Evolutionary conservation across 768 basidiomycete species (phyloP).

Genomic region (Rhodotorula diobovata): DNA sequence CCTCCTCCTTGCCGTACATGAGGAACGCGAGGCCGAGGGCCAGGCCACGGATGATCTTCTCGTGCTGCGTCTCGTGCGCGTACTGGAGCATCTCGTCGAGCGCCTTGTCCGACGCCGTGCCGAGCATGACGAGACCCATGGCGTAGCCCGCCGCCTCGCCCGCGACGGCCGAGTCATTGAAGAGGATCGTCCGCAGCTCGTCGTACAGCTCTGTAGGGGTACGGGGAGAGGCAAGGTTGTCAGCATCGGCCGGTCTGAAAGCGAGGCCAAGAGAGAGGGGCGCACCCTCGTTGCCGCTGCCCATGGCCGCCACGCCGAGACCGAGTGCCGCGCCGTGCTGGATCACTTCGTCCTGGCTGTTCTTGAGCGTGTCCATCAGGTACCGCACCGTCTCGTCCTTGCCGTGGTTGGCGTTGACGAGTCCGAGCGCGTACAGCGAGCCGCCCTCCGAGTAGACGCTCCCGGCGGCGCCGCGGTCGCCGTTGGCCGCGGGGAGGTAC

Average conservation of each 20-base stretch:
- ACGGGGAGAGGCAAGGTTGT: no score
- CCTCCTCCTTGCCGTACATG: conserved; percentile 85
- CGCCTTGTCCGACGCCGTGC: conserved; percentile 72
- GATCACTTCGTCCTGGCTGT: conserved; percentile 72
- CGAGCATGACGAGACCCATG: conserved; percentile 97
- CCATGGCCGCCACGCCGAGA: conserved; percentile 93
- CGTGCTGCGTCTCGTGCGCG: conserved; percentile 94
- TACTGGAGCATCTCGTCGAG: conserved; percentile 94
- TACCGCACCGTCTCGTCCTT: conserved; percentile 50
- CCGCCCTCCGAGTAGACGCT: conserved; percentile 92
- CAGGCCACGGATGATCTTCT: conserved; percentile 96
- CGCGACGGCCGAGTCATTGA: conserved; percentile 89
- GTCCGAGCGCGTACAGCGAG: conserved; percentile 85
- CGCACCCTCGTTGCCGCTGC: conserved; percentile 66
- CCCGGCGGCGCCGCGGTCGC: conserved; percentile 54
- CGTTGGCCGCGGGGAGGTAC: conserved; percentile 66
- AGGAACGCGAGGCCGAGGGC: conserved; percentile 89
- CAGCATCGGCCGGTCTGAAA: neutral
- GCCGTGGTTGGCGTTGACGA: conserved; percentile 89
- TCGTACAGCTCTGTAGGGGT: conserved; percentile 71
- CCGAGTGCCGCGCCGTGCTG: conserved; percentile 97
- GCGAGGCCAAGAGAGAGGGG: neutral
- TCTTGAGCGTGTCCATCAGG: conserved; percentile 72
- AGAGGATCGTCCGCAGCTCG: conserved; percentile 79
- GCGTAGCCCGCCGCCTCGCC: conserved; percentile 95